Evolutionary conservation across 805 yeast genomes (phyloP), one percentile per base, ranked within the genome.

Genomic region (Gaillardinia entomophila): DNA sequence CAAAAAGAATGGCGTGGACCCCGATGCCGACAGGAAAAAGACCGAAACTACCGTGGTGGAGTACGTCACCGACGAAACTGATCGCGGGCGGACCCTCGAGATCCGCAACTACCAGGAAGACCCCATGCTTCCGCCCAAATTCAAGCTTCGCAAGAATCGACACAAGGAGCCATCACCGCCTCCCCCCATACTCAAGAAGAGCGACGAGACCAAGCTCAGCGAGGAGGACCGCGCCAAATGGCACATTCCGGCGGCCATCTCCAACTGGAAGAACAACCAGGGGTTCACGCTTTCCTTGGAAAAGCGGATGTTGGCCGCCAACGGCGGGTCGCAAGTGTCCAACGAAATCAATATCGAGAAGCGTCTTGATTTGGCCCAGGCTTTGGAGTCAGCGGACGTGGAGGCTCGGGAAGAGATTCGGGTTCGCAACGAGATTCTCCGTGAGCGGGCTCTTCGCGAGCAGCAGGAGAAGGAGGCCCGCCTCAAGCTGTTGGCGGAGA

Each of bases 211-310:
- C 62, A 70, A 54, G 46, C 53, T 82, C 13, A 73, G 88, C 0
- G 74, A 75, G 17, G 85, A 81, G 43, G 95, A 88, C 33, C 83
- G 78, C 41, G 76, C 73, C 17, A 71, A 75, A 39, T 90, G 97
- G 96, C 70, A 72, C 30, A 87, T 92, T 19, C 97, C 97, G 0
- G 79, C 95, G 0, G 86, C 94, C 1, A 75, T 90, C 0, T 90
- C 97, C 1, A 87, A 86, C 54, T 92, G 97, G 97, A 89, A 88
- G 55, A 92, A 92, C 55, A 85, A 89, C 12, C 82, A 84, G 45
- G 97, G 97, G 1, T 86, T 78, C 51, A 78, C 95, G 1, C 79
- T 89, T 28, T 77, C 82, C 1, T 56, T 89, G 26, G 95, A 88
- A 34, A 84, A 82, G 48, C 66, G 97, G 37, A 63, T 85, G 34